A percentile compares a stretch with the other conserved stretches of the same genome.
phyloP scores from a whole-genome alignment of 805 yeast genomes.

The Tetrapisispora pingtungensis region DNA sequence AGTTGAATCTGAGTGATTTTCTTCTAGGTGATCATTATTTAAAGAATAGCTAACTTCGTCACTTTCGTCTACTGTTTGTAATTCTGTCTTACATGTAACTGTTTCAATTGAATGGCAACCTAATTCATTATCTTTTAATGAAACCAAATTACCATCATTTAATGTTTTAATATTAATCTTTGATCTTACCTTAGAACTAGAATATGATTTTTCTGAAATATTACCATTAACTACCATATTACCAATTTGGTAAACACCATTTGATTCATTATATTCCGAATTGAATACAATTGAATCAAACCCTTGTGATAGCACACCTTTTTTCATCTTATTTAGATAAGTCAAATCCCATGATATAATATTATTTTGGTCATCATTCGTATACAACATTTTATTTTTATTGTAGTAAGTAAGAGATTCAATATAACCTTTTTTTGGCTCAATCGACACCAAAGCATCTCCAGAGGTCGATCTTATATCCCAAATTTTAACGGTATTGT shows the following conservation, averaged over 20 bases:
- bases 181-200: conserved; percentile 3
- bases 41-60: not conserved
- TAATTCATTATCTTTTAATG: conserved; percentile 13
- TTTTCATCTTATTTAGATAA: conserved; percentile 9
- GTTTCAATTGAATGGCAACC: conserved; percentile 19
- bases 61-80: not conserved
- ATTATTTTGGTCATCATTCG: conserved; percentile 16
- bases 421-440: conserved; percentile 18
- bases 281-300: conserved; percentile 11
- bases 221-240: conserved; percentile 16
- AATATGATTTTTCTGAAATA: conserved; percentile 1
- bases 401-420: conserved; percentile 7
- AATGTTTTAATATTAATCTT: conserved; percentile 8
- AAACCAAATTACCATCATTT: conserved; percentile 11
- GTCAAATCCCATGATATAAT: conserved; percentile 22
- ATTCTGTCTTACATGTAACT: conserved; percentile 8
- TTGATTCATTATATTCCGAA: conserved; percentile 3
- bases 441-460: conserved; percentile 13
- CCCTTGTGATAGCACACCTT: conserved; percentile 15
- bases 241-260: conserved; percentile 19
- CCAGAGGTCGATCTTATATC: conserved; percentile 17
- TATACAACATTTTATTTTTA: conserved; percentile 11
- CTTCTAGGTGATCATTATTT: not conserved
- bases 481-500: conserved; percentile 19
- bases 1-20: conserved; percentile 3